A percentile compares a stretch with the other conserved stretches of the same genome.
phyloP scores from a whole-genome alignment of 192 early-diverging fungal species.

The Backusella psychrophila region DNA sequence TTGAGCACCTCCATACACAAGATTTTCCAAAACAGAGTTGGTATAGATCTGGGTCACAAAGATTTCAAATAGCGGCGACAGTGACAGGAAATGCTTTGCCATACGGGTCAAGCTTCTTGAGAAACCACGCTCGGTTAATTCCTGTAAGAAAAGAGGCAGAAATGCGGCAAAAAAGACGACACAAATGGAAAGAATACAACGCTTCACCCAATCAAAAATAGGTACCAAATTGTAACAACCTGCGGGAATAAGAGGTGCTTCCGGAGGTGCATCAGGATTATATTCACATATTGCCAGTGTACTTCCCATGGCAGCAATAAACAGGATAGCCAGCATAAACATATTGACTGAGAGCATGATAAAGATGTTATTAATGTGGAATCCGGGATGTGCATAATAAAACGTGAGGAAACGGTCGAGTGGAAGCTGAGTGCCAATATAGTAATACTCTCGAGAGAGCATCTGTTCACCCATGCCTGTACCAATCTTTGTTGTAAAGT shows the following conservation, averaged over 20 bases:
- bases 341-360: slow-evolving; percentile 81
- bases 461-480: slow-evolving; percentile 94
- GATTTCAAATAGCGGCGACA: slow-evolving; percentile 82
- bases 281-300: slow-evolving; percentile 60
- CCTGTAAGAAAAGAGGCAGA: slow-evolving; percentile 79
- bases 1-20: slow-evolving; percentile 79
- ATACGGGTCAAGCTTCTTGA: slow-evolving; percentile 65
- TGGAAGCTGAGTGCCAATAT: slow-evolving; percentile 80
- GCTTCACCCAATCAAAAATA: slow-evolving; percentile 79
- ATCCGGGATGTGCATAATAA: slow-evolving; percentile 87
- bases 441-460: slow-evolving; percentile 91
- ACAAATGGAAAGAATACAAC: slow-evolving; percentile 77
- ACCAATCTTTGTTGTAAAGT: slow-evolving; percentile 89
- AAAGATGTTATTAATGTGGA: slow-evolving; percentile 89
- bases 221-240: slow-evolving; percentile 74
- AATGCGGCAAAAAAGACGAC: slow-evolving; percentile 80
- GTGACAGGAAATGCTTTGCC: slow-evolving; percentile 77
- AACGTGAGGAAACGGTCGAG: slow-evolving; percentile 86
- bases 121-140: slow-evolving; percentile 83
- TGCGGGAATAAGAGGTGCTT: slow-evolving; percentile 41
- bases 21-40: slow-evolving; percentile 75
- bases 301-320: slow-evolving; percentile 69
- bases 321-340: slow-evolving; percentile 76
- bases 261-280: slow-evolving; percentile 50
- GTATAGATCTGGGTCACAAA: slow-evolving; percentile 86